Evolutionary conservation across 2,329 filamentous ascomycete genomes (phyloP).

Genomic region (Xylariaceae sp.): DNA sequence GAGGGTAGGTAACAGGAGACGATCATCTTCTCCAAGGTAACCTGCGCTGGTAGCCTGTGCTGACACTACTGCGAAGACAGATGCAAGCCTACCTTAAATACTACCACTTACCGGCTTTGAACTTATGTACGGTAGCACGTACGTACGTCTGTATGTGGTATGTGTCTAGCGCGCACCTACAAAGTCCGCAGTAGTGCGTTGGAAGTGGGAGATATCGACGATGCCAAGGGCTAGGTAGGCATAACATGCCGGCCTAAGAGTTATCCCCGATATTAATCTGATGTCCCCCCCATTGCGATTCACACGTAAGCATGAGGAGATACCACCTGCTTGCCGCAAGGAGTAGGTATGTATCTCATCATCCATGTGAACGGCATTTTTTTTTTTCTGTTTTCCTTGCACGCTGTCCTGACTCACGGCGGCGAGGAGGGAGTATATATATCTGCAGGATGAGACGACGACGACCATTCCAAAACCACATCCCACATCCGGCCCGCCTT

Average conservation of each 20-base stretch:
- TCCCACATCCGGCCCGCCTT: neutral
- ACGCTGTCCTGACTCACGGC: neutral
- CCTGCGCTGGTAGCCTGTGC: neutral
- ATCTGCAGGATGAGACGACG: neutral
- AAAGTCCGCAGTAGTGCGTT: neutral
- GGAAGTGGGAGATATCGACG: neutral
- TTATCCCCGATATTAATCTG: neutral
- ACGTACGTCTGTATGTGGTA: neutral
- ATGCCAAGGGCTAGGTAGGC: neutral
- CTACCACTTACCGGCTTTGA: no score
- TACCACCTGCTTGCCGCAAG: neutral
- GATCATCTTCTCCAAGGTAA: neutral
- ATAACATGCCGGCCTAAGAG: neutral
- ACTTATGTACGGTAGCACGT: neutral
- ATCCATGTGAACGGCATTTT: no score
- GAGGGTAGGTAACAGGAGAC: neutral
- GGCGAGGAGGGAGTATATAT: neutral
- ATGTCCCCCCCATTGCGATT: neutral
- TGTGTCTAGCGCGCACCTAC: neutral
- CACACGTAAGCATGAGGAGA: neutral
- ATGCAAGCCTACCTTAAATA: neutral
- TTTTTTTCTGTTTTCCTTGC: neutral
- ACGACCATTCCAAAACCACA: neutral
- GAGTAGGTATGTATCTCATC: no score
- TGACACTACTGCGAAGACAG: neutral